These are phyloP conservation scores for Datisca glomerata DNA, from an alignment of 306 rosid genomes.

Conservation along the genomic window DNA sequence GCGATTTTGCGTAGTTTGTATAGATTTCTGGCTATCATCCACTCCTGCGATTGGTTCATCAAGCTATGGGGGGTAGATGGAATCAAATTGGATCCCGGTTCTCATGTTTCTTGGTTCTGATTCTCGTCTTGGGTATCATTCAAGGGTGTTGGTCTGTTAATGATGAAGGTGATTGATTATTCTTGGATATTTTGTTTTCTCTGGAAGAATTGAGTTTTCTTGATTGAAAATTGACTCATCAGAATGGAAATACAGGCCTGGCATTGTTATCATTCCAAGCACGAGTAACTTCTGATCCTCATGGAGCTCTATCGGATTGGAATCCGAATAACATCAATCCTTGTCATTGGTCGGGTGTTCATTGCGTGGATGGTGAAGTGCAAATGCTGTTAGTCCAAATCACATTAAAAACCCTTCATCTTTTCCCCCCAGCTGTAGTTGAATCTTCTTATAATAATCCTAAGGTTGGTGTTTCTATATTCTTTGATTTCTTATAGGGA, in stretches of 20 bases:
- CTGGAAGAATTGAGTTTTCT: no score
- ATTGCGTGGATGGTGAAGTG: slow-evolving; percentile 45
- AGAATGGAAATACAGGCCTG: slow-evolving; percentile 37
- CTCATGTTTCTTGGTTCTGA: slow-evolving; percentile 34
- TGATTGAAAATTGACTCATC: slow-evolving; percentile 1
- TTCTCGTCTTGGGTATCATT: slow-evolving; percentile 27
- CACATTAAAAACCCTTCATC: neutral
- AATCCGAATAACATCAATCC: slow-evolving; percentile 44
- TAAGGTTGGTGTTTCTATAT: slow-evolving; percentile 6
- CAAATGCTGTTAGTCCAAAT: slow-evolving; percentile 48
- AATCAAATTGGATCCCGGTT: slow-evolving; percentile 39
- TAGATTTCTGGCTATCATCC: slow-evolving; percentile 27
- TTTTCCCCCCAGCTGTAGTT: neutral
- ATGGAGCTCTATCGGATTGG: slow-evolving; percentile 56
- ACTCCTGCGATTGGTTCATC: slow-evolving; percentile 33
- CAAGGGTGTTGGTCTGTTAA: slow-evolving; percentile 41
- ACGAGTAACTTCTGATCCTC: slow-evolving; percentile 53
- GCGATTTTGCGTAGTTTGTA: slow-evolving; percentile 30
- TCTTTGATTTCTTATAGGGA: slow-evolving; percentile 37
- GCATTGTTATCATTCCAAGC: slow-evolving; percentile 46
- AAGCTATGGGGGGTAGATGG: slow-evolving; percentile 72
- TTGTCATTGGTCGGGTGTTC: slow-evolving; percentile 72
- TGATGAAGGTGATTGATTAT: slow-evolving; percentile 54
- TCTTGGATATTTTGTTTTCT: neutral
- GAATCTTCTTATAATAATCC: neutral